Percentiles rank a stretch among this genome's conserved stretches.
phyloP scores from a whole-genome alignment of 73 alveolate species.

The Paraurostyla sp. region DNA sequence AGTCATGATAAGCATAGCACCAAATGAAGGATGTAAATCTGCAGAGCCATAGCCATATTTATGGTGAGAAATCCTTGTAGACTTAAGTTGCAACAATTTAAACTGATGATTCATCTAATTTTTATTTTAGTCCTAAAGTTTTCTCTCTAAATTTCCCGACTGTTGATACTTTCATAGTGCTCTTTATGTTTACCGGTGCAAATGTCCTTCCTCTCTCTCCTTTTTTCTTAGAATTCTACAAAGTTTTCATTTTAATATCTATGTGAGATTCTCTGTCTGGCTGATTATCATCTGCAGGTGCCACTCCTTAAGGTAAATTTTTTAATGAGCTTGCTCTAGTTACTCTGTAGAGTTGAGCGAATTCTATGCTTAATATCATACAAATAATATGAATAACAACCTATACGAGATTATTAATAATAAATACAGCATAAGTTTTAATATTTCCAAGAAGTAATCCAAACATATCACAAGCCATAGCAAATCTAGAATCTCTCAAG shows the following conservation, averaged over 20 bases:
- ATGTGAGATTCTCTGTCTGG: constrained; percentile 5
- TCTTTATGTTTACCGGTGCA: neutral
- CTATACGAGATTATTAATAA: neutral
- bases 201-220: constrained; percentile 25
- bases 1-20: constrained; percentile 61
- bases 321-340: neutral
- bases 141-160: constrained; percentile 35
- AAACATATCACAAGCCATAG: constrained; percentile 31
- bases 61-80: constrained; percentile 57
- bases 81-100: constrained; percentile 20
- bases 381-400: neutral
- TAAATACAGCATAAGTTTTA: neutral
- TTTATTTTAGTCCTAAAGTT: constrained; percentile 25
- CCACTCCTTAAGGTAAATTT: neutral
- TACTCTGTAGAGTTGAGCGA: constrained; percentile 1
- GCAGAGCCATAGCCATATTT: constrained; percentile 59
- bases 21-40: constrained; percentile 25
- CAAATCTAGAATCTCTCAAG: neutral
- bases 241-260: neutral
- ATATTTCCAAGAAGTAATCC: neutral
- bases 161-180: neutral
- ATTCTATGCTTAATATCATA: neutral
- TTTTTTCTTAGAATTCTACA: neutral
- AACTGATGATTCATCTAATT: constrained; percentile 30
- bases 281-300: constrained; percentile 49